Percentiles rank a stretch among this genome's conserved stretches.
Conservation (phyloP, 2,329 filamentous ascomycete species). For the Cercospora sojina region DNA sequence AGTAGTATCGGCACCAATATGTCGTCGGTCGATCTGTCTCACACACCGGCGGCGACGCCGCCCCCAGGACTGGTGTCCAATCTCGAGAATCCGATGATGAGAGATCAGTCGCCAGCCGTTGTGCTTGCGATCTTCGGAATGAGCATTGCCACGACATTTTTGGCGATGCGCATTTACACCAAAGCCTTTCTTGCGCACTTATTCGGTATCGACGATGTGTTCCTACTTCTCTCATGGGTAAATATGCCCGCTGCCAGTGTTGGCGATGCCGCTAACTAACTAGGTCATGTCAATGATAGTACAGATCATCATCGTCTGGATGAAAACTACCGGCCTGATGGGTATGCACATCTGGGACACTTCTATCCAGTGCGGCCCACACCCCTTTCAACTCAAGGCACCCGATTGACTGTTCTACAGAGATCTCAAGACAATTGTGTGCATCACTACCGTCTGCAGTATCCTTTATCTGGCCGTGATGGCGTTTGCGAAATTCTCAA, state of each 20-base stretch:
- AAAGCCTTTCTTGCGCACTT: constrained; percentile 20
- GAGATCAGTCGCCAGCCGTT: constrained; percentile 9
- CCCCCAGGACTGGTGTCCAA: constrained; percentile 20
- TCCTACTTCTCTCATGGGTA: constrained; percentile 22
- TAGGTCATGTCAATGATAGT: constrained; percentile 20
- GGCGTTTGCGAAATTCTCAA: constrained; percentile 21
- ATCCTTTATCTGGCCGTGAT: constrained; percentile 19
- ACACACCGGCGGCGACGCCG: constrained; percentile 15
- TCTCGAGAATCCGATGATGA: constrained; percentile 14
- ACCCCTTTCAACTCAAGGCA: too few species aligned
- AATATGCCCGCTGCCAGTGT: neutral
- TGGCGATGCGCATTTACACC: constrained; percentile 20
- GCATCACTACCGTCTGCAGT: constrained; percentile 11
- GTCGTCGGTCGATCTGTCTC: constrained; percentile 8
- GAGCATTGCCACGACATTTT: constrained; percentile 17
- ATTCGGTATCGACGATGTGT: constrained; percentile 22
- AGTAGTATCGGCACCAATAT: neutral
- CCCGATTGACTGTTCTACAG: neutral
- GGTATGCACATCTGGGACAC: constrained; percentile 21
- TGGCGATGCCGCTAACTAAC: neutral
- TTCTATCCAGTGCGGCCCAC: neutral
- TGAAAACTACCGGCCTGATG: constrained; percentile 9
- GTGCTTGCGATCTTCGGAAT: constrained; percentile 19
- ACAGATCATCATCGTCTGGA: constrained; percentile 17
- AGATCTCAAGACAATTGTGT: constrained; percentile 6